Base-by-base conservation (phyloP, 192 early-diverging fungal species). In the Umbelopsis sp. region DNA sequence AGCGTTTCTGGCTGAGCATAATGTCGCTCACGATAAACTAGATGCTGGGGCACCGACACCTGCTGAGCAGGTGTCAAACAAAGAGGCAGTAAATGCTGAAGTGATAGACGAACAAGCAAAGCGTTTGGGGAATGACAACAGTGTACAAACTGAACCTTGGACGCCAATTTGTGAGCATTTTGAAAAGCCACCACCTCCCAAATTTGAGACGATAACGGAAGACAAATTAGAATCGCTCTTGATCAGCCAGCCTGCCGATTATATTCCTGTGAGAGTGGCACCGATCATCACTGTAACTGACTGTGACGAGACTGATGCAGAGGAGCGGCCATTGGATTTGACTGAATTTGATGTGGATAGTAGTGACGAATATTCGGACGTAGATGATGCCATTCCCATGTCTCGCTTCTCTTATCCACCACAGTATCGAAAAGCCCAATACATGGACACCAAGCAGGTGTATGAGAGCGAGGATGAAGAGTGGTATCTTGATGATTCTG, bases 381-480 rank as follows among this genome's bases (percentile, higher is more conserved):
- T 61, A 3, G 55, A 61, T n/a, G 55, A 61, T 61, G 30, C 33
- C 27, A 61, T 61, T 18, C 55, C 55, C 55, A 61, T 61, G 55
- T 61, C 55, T 35, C 25, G 55, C 12, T 61, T 61, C 55, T 22
- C 55, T 6, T 61, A 61, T 18, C 55, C 55, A 35, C 55, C 55
- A n/a, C 6, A 25, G 8, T 61, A 61, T n/a, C 55, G 25, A 11
- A 61, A 61, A 61, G 30, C 25, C 0, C 23, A 61, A 1, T 61
- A n/a, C 27, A 35, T 11, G 55, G 12, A 10, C 0, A 16, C 55
- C 21, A 61, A 61, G 25, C 55, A 61, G 7, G 55, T 61, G 30
- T 61, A 35, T 25, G 55, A 61, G 15, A 61, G 55, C 30, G 55
- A 61, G 13, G 55, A 61, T 35, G 55, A 61, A 35, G 55, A 61